Conservation (phyloP, 805 yeast species). For the Ogataea thermomethanolica region DNA sequence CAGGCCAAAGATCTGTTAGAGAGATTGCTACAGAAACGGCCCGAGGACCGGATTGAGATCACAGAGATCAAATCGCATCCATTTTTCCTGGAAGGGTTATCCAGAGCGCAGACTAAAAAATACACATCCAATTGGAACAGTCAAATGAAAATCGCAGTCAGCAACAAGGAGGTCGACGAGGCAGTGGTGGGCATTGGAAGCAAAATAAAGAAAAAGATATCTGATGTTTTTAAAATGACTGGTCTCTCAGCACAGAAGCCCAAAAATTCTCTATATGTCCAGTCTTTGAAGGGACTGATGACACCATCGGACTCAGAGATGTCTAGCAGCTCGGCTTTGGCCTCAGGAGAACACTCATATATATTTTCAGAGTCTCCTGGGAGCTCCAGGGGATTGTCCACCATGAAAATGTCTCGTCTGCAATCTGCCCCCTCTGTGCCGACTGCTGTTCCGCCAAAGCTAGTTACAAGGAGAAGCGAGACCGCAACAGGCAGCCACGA, state of each 20-base stretch:
- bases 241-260: slow-evolving; percentile 17
- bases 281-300: slow-evolving; percentile 16
- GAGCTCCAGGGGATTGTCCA: slow-evolving; percentile 6
- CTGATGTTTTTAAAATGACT: slow-evolving; percentile 36
- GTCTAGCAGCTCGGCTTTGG: slow-evolving; percentile 7
- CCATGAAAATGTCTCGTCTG: not conserved
- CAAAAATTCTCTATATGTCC: slow-evolving; percentile 16
- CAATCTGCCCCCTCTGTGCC: slow-evolving; percentile 1
- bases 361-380: slow-evolving; percentile 16
- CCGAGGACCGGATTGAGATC: slow-evolving; percentile 63
- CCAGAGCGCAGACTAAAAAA: slow-evolving; percentile 26
- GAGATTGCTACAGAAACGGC: slow-evolving; percentile 66
- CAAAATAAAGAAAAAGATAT: slow-evolving; percentile 50
- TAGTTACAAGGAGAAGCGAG: slow-evolving; percentile 2
- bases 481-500: slow-evolving; percentile 9
- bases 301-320: slow-evolving; percentile 17
- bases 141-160: slow-evolving; percentile 49
- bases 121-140: slow-evolving; percentile 30
- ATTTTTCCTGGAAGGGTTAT: slow-evolving; percentile 41
- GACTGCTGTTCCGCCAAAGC: not conserved
- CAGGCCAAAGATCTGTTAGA: slow-evolving; percentile 56
- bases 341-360: slow-evolving; percentile 12
- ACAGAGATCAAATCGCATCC: slow-evolving; percentile 73
- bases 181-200: slow-evolving; percentile 84
- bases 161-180: slow-evolving; percentile 64